Percentiles rank a stretch among this genome's conserved stretches.
phyloP scores from a whole-genome alignment of 192 early-diverging fungal genomes.

The Backusella liffmaniae region DNA sequence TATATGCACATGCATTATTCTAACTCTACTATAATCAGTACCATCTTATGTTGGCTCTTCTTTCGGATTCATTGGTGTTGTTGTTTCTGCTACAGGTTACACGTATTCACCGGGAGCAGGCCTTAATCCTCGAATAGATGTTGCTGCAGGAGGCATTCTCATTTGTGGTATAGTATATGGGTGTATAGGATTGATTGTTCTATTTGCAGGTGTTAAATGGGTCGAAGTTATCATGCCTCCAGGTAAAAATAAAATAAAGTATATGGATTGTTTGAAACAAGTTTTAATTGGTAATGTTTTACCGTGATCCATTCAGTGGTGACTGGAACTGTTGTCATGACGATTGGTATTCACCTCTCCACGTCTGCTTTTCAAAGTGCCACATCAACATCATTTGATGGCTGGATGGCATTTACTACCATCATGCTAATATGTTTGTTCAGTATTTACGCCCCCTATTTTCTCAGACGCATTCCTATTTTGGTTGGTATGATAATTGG shows the following conservation, averaged over 20 bases:
- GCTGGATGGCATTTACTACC: constrained; percentile 50
- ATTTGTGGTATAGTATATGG: constrained; percentile 47
- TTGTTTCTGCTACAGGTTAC: constrained; percentile 47
- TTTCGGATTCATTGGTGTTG: constrained; percentile 53
- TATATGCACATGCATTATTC: neutral
- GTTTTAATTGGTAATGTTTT: neutral
- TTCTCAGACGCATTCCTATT: constrained; percentile 45
- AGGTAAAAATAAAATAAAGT: neutral
- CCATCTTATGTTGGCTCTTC: constrained; percentile 57
- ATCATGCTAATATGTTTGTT: constrained; percentile 42
- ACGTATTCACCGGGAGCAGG: constrained; percentile 30
- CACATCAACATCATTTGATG: constrained; percentile 35
- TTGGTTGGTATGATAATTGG: constrained; percentile 42
- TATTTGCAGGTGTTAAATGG: constrained; percentile 42
- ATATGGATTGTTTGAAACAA: neutral
- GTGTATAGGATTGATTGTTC: constrained; percentile 39
- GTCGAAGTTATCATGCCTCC: constrained; percentile 53
- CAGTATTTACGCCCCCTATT: constrained; percentile 45
- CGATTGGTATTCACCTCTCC: constrained; percentile 51
- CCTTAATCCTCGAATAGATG: constrained; percentile 40
- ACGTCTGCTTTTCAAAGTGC: constrained; percentile 42
- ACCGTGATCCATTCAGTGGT: constrained; percentile 28
- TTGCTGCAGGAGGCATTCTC: constrained; percentile 53
- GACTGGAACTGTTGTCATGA: constrained; percentile 53
- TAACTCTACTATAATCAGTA: constrained; percentile 12